A percentile compares a stretch with the other conserved stretches of the same genome.
These are phyloP conservation scores for Chytriomyces sp. DNA, from an alignment of 192 early-diverging fungal species.

Conservation along the genomic window DNA sequence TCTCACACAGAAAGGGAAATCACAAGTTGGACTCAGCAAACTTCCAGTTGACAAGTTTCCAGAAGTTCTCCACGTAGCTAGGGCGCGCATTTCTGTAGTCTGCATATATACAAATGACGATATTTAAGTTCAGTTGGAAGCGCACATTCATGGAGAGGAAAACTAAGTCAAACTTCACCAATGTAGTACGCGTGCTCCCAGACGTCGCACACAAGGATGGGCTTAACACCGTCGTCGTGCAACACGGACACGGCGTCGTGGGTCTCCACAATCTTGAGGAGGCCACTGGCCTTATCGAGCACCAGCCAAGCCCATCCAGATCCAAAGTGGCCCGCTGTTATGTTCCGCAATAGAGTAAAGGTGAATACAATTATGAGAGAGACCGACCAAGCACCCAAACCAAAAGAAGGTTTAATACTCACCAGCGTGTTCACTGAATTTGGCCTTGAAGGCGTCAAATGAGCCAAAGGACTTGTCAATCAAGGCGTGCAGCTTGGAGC, in stretches of 20 bases:
- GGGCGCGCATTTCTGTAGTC: slow-evolving; percentile 98
- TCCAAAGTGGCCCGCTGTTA: slow-evolving; percentile 55
- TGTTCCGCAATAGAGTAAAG: too few relatives aligned
- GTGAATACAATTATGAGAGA: too few relatives aligned
- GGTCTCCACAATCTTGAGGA: slow-evolving; percentile 86
- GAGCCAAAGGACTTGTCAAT: slow-evolving; percentile 84
- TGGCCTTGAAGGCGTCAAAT: slow-evolving; percentile 72
- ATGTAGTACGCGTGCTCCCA: slow-evolving; percentile 99
- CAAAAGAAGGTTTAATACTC: too few relatives aligned
- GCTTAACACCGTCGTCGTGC: slow-evolving; percentile 62
- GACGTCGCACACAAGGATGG: slow-evolving; percentile 89
- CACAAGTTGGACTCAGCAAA: background rate
- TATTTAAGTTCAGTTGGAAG: too few relatives aligned
- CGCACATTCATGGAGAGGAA: too few relatives aligned
- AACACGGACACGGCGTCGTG: slow-evolving; percentile 50
- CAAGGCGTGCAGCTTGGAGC: slow-evolving; percentile 55
- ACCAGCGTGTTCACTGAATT: slow-evolving; percentile 81
- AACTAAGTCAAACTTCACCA: too few relatives aligned
- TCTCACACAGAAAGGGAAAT: too few relatives aligned
- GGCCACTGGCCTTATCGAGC: slow-evolving; percentile 75
- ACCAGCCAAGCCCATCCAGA: slow-evolving; percentile 92
- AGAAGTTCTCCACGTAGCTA: slow-evolving; percentile 94
- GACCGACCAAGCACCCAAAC: too few relatives aligned
- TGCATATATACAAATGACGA: too few relatives aligned
- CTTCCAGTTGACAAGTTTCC: slow-evolving; percentile 98